Evolutionary conservation across 331 rosid species (phyloP).

Genomic region (Malus hybrid): DNA sequence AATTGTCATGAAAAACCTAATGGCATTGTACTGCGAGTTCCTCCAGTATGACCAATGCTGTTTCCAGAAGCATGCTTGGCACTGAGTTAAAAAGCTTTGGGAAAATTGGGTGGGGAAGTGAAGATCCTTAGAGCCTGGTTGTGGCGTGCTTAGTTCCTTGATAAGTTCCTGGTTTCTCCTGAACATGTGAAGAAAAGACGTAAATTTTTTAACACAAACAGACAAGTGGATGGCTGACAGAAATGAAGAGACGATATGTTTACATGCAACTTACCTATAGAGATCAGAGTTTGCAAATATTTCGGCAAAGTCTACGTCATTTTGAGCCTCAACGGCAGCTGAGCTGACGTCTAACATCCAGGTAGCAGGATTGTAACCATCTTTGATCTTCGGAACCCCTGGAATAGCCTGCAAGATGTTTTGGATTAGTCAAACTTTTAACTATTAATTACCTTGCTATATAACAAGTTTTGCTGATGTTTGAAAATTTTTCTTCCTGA

Average conservation of each 20-base stretch:
- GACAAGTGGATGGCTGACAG: background rate
- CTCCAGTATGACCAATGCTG: conserved; percentile 36
- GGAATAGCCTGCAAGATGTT: conserved; percentile 17
- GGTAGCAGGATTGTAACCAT: conserved; percentile 26
- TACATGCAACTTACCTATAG: background rate
- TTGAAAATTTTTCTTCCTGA: background rate
- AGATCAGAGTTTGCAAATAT: background rate
- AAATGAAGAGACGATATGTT: no score
- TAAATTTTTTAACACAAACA: background rate
- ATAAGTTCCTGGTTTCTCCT: conserved; percentile 22
- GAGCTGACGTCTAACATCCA: conserved; percentile 32
- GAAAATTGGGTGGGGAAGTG: conserved; percentile 25
- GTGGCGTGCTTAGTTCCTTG: conserved; percentile 25
- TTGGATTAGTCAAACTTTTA: background rate
- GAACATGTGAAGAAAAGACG: background rate
- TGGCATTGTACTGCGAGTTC: conserved; percentile 22
- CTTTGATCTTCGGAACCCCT: conserved; percentile 16
- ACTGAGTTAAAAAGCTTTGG: conserved; percentile 19
- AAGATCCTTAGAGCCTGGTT: conserved; percentile 21
- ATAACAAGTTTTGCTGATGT: background rate
- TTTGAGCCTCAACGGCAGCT: conserved; percentile 6
- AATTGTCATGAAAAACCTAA: conserved; percentile 13
- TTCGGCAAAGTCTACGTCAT: conserved; percentile 20
- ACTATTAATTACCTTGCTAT: background rate
- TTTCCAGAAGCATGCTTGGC: conserved; percentile 33